Base-by-base conservation (phyloP, 1,139 yeast species). In the Oligophagozyma castellii region DNA sequence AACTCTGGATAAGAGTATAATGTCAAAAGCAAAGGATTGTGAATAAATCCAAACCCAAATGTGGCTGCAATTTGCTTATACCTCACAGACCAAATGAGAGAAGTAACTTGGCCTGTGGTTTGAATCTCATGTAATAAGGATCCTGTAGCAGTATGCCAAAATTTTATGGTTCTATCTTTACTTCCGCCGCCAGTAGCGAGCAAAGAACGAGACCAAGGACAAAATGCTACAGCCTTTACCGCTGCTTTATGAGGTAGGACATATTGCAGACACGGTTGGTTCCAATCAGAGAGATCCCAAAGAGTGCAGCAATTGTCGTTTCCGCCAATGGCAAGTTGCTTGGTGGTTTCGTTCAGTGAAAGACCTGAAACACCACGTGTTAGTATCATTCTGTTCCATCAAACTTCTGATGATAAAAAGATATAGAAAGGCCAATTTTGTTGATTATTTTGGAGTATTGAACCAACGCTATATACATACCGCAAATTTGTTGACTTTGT, bases 111-210 rank as follows among this genome's bases (percentile, higher is more conserved):
- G 0, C 80, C 76, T 15, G 64, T 62, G 1, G 92, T 74, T 29
- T 62, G 57, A 26, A 61, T 50, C 20, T 71, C 59, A 6, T 63
- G 59, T 19, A 83, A 53, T 25, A 79, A 51, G 0, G 89, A 74
- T 0, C 94, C 95, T 0, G 89, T 63, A 3, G 58, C 56, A 0
- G 89, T 66, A 51, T 86, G 93, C 94, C 95, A 84, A 47, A 83
- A 80, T 30, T 83, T 59, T 10, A 62, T 57, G 14, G 61, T 61
- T 59, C 78, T 63, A 48, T 79, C 93, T 32, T 74, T 70, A 15
- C 80, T 72, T 0, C 93, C 93, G 13, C 86, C 93, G 1, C 93
- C 93, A 0, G 92, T 78, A 5, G 83, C 92, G 30, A 79, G 54
- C 16, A 79, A 52, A 24, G 76, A 68, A 30, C 67, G 69, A 36